These are phyloP conservation scores for Leptodermis oblonga DNA, from an alignment of 257 asterid species.

Conservation along the genomic window DNA sequence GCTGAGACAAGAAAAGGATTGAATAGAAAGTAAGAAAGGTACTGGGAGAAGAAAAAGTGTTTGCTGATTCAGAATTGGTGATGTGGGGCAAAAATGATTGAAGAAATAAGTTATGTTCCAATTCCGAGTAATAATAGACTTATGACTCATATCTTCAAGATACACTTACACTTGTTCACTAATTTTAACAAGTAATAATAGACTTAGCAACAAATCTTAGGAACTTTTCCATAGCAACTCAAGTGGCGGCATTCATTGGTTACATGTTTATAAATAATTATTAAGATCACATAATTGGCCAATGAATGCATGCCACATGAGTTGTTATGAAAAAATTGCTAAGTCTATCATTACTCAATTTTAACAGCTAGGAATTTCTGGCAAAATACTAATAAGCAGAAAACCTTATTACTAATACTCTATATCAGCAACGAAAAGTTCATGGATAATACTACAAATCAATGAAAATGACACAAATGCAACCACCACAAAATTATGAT, in stretches of 20 bases:
- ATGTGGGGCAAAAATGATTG: too few relatives aligned
- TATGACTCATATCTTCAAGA: background rate
- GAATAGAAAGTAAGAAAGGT: background rate
- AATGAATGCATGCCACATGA: too few relatives aligned
- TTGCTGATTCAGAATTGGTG: background rate
- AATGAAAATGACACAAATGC: background rate
- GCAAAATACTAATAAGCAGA: background rate
- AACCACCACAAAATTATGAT: background rate
- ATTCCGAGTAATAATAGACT: too few relatives aligned
- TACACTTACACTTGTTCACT: background rate
- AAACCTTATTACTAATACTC: too few relatives aligned
- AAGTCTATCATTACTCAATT: too few relatives aligned
- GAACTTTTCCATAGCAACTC: too few relatives aligned
- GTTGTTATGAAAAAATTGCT: too few relatives aligned
- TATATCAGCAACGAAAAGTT: background rate
- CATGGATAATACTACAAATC: background rate
- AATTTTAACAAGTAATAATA: too few relatives aligned
- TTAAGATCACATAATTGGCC: too few relatives aligned
- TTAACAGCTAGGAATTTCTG: background rate
- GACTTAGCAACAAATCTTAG: too few relatives aligned
- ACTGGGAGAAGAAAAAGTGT: background rate
- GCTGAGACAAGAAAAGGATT: background rate
- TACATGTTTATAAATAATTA: too few relatives aligned
- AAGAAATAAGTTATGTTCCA: background rate
- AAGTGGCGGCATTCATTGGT: too few relatives aligned